Evolutionary conservation across 164 flowering plant genomes (phyloP).

Genomic region (Dillenia suffruticosa): DNA sequence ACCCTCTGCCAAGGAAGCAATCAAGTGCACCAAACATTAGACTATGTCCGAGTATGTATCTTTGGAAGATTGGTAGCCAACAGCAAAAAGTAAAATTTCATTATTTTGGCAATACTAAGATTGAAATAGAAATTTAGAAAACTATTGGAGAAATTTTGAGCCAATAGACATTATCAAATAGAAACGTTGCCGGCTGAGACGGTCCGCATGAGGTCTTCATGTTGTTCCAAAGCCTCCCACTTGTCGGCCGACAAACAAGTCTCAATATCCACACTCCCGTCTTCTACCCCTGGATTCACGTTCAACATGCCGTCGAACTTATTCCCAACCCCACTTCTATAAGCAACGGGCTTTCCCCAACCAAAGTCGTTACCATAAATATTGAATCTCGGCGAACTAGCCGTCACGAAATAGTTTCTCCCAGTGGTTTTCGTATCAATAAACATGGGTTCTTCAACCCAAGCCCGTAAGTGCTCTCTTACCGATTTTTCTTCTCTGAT

Average conservation of each 20-base stretch:
- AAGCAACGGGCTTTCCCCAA: slow-evolving; percentile 10
- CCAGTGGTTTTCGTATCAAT: neutral
- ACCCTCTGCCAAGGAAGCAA: no score
- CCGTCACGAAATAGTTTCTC: neutral
- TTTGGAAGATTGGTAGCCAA: no score
- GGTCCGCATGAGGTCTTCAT: slow-evolving; percentile 2
- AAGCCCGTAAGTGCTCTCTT: neutral
- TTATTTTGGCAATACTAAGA: no score
- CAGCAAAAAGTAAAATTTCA: no score
- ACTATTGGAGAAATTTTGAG: no score
- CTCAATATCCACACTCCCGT: slow-evolving; percentile 6
- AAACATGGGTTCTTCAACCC: slow-evolving; percentile 5
- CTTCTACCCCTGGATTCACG: neutral
- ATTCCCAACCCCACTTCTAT: neutral
- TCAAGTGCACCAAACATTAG: no score
- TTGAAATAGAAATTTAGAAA: no score
- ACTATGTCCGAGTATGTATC: no score
- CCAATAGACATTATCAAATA: no score
- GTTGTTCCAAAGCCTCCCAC: neutral
- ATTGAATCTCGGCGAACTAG: slow-evolving; percentile 12
- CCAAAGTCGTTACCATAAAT: slow-evolving; percentile 9
- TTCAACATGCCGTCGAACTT: neutral
- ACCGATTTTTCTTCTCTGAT: neutral
- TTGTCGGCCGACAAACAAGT: neutral
- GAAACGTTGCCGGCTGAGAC: neutral